phyloP scores from a whole-genome alignment of 495 filamentous ascomycete genomes.

The Podospora didyma region DNA sequence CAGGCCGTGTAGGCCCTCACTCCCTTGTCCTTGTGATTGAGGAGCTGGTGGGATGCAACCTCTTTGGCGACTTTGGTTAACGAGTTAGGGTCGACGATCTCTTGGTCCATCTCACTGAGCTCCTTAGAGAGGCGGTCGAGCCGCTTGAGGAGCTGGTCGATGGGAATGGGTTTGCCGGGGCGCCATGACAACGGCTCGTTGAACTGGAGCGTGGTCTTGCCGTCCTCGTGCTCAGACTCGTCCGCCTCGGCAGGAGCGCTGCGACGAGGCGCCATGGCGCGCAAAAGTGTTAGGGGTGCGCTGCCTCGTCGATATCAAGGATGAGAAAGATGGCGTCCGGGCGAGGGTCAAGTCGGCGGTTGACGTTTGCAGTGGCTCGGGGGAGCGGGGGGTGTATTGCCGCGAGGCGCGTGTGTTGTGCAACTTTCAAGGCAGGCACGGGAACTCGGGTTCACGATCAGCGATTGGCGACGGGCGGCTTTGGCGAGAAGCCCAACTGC shows the following conservation, averaged over 20 bases:
- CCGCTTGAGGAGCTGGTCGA: slow-evolving; percentile 74
- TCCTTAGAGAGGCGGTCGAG: slow-evolving; percentile 79
- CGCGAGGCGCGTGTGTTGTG: too few relatives aligned
- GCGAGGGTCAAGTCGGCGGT: not conserved
- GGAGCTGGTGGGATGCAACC: slow-evolving; percentile 73
- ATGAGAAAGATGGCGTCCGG: not conserved
- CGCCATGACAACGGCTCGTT: slow-evolving; percentile 88
- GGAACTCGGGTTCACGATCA: too few relatives aligned
- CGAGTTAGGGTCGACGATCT: slow-evolving; percentile 75
- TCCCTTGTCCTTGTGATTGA: slow-evolving; percentile 87
- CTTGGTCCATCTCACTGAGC: slow-evolving; percentile 81
- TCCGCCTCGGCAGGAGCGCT: slow-evolving; percentile 26
- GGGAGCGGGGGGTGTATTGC: too few relatives aligned
- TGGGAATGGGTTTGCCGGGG: slow-evolving; percentile 81
- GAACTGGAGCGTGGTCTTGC: slow-evolving; percentile 56
- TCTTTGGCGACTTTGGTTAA: slow-evolving; percentile 83
- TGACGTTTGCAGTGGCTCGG: too few relatives aligned
- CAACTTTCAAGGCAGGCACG: too few relatives aligned
- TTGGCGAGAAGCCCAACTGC: too few relatives aligned
- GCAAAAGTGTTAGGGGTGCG: not conserved
- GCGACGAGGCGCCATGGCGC: slow-evolving; percentile 34
- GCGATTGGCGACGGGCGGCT: too few relatives aligned
- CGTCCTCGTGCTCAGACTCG: slow-evolving; percentile 24
- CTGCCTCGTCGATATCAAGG: not conserved
- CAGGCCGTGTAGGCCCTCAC: slow-evolving; percentile 84